phyloP scores from a whole-genome alignment of 2,329 filamentous ascomycete genomes.

The Colletotrichum sp. region DNA sequence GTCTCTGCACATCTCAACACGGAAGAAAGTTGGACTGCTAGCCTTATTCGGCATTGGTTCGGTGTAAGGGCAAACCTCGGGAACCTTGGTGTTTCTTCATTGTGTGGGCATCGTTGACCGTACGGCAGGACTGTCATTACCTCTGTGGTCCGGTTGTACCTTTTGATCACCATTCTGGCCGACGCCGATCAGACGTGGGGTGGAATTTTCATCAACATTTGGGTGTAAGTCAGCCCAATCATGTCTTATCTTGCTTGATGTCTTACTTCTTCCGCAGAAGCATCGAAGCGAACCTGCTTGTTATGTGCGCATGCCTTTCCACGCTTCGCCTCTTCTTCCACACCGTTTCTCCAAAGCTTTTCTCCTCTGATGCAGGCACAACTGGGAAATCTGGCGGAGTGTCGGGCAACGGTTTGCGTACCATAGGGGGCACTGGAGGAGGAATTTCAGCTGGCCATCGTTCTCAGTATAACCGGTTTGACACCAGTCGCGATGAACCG shows the following conservation, averaged over 20 bases:
- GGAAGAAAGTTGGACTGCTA: slow-evolving; percentile 46
- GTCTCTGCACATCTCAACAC: slow-evolving; percentile 43
- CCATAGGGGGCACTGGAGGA: background rate
- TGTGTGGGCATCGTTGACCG: background rate
- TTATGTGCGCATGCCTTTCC: slow-evolving; percentile 40
- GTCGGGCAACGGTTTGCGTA: background rate
- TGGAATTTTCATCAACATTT: slow-evolving; percentile 26
- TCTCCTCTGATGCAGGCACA: slow-evolving; percentile 14
- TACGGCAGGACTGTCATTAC: slow-evolving; percentile 32
- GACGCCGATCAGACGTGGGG: slow-evolving; percentile 32
- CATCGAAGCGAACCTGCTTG: slow-evolving; percentile 40
- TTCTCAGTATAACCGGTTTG: background rate
- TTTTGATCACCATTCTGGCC: slow-evolving; percentile 27
- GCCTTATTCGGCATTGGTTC: slow-evolving; percentile 47
- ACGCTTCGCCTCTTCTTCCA: slow-evolving; percentile 35
- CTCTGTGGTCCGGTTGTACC: slow-evolving; percentile 30
- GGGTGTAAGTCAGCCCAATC: slow-evolving; percentile 26
- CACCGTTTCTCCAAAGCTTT: slow-evolving; percentile 28
- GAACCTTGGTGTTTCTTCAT: background rate
- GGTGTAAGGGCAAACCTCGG: slow-evolving; percentile 20
- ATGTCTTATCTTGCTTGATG: background rate
- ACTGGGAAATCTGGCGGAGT: background rate
- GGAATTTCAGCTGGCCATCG: background rate
- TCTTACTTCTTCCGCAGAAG: slow-evolving; percentile 25
- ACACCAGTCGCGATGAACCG: background rate